Evolutionary conservation across 257 asterid genomes (phyloP).

Genomic region (Verbena officinalis): DNA sequence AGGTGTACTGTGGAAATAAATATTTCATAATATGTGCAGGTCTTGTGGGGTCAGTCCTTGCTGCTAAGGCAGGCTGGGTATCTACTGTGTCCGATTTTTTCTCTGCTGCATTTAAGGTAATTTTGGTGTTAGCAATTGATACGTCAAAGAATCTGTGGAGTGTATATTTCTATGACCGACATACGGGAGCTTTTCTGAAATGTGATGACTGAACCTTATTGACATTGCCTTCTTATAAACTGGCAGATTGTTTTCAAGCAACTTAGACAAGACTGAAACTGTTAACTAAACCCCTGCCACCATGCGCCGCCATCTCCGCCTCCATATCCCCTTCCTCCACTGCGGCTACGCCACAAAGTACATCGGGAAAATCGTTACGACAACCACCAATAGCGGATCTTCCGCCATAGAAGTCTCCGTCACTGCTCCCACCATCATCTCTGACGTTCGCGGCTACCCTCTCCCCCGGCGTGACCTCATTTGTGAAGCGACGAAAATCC

Average conservation of each 20-base stretch:
- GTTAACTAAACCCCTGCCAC: constrained; percentile 5
- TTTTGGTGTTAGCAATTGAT: constrained; percentile 14
- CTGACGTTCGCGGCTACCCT: constrained; percentile 85
- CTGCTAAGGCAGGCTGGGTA: constrained; percentile 74
- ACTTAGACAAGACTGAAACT: not conserved
- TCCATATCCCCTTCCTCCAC: constrained; percentile 32
- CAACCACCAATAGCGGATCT: constrained; percentile 60
- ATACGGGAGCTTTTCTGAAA: constrained; percentile 2
- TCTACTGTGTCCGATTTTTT: constrained; percentile 56
- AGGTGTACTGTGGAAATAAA: constrained; percentile 9
- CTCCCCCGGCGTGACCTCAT: constrained; percentile 92
- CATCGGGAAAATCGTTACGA: constrained; percentile 66
- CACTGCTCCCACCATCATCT: constrained; percentile 44
- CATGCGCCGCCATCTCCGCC: constrained; percentile 34
- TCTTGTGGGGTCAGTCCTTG: constrained; percentile 74
- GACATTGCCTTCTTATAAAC: constrained; percentile 16
- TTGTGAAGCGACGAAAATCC: constrained; percentile 62
- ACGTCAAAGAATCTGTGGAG: not conserved
- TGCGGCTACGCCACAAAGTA: constrained; percentile 81
- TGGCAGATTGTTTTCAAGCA: constrained; percentile 57
- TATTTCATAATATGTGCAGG: constrained; percentile 51
- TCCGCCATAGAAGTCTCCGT: constrained; percentile 75
- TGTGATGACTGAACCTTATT: constrained; percentile 17
- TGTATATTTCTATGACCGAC: not conserved
- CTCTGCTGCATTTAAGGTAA: constrained; percentile 84